Conservation (phyloP, 164 flowering plant genomes). For the Kalanchoe fedtschenkoi region DNA sequence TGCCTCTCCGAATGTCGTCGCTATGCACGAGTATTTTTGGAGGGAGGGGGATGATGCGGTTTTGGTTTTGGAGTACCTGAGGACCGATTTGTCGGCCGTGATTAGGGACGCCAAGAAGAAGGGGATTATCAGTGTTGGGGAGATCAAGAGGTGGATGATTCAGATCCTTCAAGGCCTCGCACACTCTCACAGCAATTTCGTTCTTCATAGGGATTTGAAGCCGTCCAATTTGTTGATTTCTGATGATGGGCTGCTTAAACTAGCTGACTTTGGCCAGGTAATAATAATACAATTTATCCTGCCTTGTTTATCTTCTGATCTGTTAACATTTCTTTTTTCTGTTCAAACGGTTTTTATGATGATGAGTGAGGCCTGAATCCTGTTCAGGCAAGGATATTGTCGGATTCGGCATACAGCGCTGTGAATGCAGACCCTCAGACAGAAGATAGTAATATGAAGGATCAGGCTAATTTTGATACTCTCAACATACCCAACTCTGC, state of each 20-base stretch:
- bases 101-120: conserved; percentile 47
- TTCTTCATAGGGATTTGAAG: conserved; percentile 80
- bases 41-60: conserved; percentile 81
- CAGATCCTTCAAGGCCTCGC: conserved; percentile 69
- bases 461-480: conserved; percentile 11
- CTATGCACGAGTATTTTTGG: conserved; percentile 78
- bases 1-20: conserved; percentile 55
- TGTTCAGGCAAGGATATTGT: conserved; percentile 71
- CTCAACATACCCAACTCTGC: conserved; percentile 13
- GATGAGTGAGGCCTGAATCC: not conserved
- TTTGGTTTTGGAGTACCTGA: conserved; percentile 67
- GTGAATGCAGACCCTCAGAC: conserved; percentile 14
- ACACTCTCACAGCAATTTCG: conserved; percentile 50
- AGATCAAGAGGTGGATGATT: conserved; percentile 82
- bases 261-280: conserved; percentile 95
- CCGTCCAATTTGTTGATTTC: conserved; percentile 76
- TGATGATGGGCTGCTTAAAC: conserved; percentile 62
- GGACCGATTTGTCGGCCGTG: conserved; percentile 54
- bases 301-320: not conserved
- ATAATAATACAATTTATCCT: too few relatives aligned
- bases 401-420: conserved; percentile 31
- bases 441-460: conserved; percentile 14
- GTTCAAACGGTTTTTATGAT: not conserved
- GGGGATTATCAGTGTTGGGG: conserved; percentile 31
- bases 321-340: not conserved